Conservation (phyloP, 2,329 filamentous ascomycete genomes). For the Aaosphaeria arxii region DNA sequence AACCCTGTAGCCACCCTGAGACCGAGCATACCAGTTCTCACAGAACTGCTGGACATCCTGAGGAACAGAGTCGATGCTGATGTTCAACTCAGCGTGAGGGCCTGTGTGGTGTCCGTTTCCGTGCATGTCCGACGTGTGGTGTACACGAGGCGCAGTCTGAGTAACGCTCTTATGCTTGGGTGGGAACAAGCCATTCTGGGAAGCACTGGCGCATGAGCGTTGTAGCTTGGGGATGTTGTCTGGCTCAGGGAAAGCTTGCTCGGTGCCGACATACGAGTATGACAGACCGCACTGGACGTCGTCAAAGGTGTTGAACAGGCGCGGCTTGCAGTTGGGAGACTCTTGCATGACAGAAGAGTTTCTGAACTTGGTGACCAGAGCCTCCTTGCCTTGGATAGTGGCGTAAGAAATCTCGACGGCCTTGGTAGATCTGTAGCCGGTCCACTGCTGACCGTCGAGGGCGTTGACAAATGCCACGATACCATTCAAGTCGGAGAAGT, state of each 20-base stretch:
- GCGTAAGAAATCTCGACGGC: constrained; percentile 90
- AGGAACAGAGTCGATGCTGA: too few species aligned
- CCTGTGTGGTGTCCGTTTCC: too few species aligned
- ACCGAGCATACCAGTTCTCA: too few species aligned
- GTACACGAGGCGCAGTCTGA: too few species aligned
- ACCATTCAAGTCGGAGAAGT: constrained; percentile 69
- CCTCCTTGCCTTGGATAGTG: constrained; percentile 93
- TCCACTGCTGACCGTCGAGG: constrained; percentile 52
- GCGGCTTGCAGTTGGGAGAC: constrained; percentile 75
- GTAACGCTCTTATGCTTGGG: constrained; percentile 39
- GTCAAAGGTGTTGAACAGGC: constrained; percentile 54
- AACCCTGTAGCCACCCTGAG: too few species aligned
- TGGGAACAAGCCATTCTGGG: constrained; percentile 82
- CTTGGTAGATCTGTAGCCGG: constrained; percentile 79
- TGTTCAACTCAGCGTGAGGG: too few species aligned
- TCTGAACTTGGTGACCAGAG: constrained; percentile 88
- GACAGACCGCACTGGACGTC: constrained; percentile 41
- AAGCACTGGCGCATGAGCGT: constrained; percentile 81
- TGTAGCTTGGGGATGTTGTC: constrained; percentile 88
- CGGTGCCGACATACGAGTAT: constrained; percentile 58
- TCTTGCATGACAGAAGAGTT: constrained; percentile 97
- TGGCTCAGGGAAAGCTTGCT: constrained; percentile 72
- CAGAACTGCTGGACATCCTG: too few species aligned
- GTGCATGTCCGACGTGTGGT: too few species aligned
- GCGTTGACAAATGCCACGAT: constrained; percentile 28